A percentile compares a stretch with the other conserved stretches of the same genome.
These are phyloP conservation scores for Dictyostelium capitatum DNA, from an alignment of 78 protist species.

Conservation along the genomic window DNA sequence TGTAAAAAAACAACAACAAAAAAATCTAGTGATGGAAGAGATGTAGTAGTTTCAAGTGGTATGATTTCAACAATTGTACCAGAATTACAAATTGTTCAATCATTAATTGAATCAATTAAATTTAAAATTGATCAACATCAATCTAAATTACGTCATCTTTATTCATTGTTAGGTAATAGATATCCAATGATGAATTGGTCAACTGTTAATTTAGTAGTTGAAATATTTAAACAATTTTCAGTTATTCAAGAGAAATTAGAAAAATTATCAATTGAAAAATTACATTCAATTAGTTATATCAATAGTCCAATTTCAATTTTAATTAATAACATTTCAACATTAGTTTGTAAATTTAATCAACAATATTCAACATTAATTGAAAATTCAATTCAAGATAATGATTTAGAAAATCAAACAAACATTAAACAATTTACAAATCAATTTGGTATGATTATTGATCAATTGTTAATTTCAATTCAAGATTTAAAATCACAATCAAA, in stretches of 20 bases:
- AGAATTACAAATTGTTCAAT: not conserved
- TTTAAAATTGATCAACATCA: not conserved
- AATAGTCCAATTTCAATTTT: slow-evolving; percentile 5
- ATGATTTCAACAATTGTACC: slow-evolving; percentile 3
- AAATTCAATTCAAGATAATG: not conserved
- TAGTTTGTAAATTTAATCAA: not conserved
- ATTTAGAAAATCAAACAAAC: not conserved
- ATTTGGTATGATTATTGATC: slow-evolving; percentile 33
- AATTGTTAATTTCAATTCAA: slow-evolving; percentile 45
- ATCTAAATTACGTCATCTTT: slow-evolving; percentile 20
- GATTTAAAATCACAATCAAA: slow-evolving; percentile 24
- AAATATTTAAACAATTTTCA: not conserved
- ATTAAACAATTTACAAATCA: slow-evolving; percentile 15
- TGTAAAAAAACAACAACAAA: slow-evolving; percentile 3
- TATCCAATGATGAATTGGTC: slow-evolving; percentile 21
- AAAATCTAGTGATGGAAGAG: not conserved
- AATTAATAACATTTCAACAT: not conserved
- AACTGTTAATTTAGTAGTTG: not conserved
- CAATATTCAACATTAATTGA: not conserved
- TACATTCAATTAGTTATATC: not conserved
- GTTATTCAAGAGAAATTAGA: not conserved
- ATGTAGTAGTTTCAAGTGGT: not conserved
- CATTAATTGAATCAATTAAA: not conserved
- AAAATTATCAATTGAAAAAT: not conserved
- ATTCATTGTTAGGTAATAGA: not conserved